A percentile compares a stretch with the other conserved stretches of the same genome.
Evolutionary conservation across 176 grass and related monocot species (phyloP).

Genomic region (Pharus latifolius): DNA sequence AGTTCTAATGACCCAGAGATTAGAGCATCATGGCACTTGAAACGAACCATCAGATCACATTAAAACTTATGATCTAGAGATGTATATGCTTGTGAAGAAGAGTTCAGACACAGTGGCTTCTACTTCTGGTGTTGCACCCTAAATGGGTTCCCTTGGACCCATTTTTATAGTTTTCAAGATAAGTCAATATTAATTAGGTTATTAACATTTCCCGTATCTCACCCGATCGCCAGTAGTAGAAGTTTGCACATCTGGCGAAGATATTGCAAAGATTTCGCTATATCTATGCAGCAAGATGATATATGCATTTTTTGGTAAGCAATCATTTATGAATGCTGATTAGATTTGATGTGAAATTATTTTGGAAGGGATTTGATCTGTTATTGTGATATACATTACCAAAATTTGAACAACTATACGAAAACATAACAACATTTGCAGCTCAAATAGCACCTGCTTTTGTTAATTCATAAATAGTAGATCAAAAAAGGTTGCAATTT

Average conservation of each 20-base stretch:
- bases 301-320: too few relatives aligned
- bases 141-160: not conserved
- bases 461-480: too few relatives aligned
- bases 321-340: too few relatives aligned
- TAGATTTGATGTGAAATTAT: too few relatives aligned
- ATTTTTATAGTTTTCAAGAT: not conserved
- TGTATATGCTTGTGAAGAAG: not conserved
- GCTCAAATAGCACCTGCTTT: too few relatives aligned
- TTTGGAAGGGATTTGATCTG: too few relatives aligned
- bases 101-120: too few relatives aligned
- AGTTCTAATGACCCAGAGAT: not conserved
- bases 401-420: too few relatives aligned
- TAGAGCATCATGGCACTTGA: not conserved
- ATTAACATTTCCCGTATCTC: not conserved
- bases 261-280: not conserved
- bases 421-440: too few relatives aligned
- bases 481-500: too few relatives aligned
- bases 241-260: not conserved
- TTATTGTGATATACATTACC: too few relatives aligned
- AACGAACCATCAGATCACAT: not conserved
- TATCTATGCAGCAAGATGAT: not conserved
- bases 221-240: not conserved
- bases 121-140: not conserved
- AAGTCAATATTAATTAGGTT: not conserved
- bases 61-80: not conserved